Evolutionary conservation across 345 rosid species (phyloP).

Genomic region (Schrenkiella parvula): DNA sequence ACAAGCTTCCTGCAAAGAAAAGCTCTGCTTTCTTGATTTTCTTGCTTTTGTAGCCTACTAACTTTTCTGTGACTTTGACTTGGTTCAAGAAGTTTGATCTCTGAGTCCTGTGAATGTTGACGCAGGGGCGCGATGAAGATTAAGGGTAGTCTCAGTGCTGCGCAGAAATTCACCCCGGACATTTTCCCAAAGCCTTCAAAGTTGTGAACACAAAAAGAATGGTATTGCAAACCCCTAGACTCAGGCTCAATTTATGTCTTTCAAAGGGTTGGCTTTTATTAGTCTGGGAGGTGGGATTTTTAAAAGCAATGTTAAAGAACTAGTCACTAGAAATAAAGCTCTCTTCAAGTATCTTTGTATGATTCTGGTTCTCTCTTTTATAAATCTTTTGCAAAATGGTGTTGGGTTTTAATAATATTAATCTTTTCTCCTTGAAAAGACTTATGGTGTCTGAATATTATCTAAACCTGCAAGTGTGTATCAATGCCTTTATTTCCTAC

Average conservation of each 20-base stretch:
- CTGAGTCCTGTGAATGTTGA: background rate
- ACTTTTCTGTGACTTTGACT: background rate
- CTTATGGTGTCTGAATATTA: background rate
- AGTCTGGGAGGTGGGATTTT: background rate
- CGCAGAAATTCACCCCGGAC: constrained; percentile 94
- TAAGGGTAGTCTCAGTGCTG: constrained; percentile 91
- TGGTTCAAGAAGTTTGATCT: constrained; percentile 1
- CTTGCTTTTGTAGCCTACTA: background rate
- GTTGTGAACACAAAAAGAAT: constrained; percentile 47
- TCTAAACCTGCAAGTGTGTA: background rate
- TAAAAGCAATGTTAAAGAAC: constrained; percentile 5
- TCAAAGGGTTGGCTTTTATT: constrained; percentile 13
- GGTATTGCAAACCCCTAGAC: constrained; percentile 21
- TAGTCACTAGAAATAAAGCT: constrained; percentile 14
- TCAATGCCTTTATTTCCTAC: constrained; percentile 15
- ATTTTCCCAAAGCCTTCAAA: constrained; percentile 95
- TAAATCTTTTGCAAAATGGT: background rate
- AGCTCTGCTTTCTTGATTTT: background rate
- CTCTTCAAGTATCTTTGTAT: constrained; percentile 18
- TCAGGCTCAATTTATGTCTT: constrained; percentile 13
- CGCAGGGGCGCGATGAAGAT: constrained; percentile 92
- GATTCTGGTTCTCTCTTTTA: background rate
- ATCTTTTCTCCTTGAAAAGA: background rate
- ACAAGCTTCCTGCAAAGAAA: background rate
- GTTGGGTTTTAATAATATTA: constrained; percentile 12